Base-by-base conservation (phyloP, 257 asterid species). In the Nicotiana obtusifolia region DNA sequence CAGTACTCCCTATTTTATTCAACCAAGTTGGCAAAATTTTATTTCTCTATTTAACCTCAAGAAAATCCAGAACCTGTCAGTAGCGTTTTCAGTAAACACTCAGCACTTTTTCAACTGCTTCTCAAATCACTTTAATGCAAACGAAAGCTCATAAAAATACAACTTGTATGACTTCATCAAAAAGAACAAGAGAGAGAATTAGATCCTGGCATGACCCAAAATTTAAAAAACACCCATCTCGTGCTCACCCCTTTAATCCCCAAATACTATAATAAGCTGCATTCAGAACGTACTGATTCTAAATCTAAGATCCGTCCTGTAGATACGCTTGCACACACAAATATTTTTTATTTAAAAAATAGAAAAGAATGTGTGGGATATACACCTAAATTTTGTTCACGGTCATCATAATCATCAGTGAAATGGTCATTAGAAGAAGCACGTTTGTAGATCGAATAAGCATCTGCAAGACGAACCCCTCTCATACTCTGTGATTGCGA, bases 371-470 rank as follows among this genome's bases (percentile, higher is more conserved):
- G 28, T 31, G 20, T 33, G 6, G 53, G 22, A 26, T 56, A 49
- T 31, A 3, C 82, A 91, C 94, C 98, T 81, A 83, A 47, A 67
- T 76, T 64, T 68, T 80, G 90, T 59, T 90, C 95, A 71, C 87
- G 77, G 8, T 87, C 92, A 35, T 80, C 77, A 73, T 82, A 91
- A 15, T 68, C 76, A 17, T 66, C 69, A 22, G 37, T 15, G 86
- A 88, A 85, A 78, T 86, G 86, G 7, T 92, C 97, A 82, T 85
- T 94, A 28, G 92, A 81, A 28, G 90, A 81, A 64, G 87, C 85
- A 82, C 97, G 98, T 86, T 92, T 94, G 87, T 94, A 86, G 89
- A 91, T 86, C 17, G 87, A 87, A 80, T 85, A 86, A 82, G 82
- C 57, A 56, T 92, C 91, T 3, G 80, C 47, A 26, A 87, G 90